Evolutionary conservation across 768 basidiomycete species (phyloP).

Genomic region (Hysterangium stoloniferum): DNA sequence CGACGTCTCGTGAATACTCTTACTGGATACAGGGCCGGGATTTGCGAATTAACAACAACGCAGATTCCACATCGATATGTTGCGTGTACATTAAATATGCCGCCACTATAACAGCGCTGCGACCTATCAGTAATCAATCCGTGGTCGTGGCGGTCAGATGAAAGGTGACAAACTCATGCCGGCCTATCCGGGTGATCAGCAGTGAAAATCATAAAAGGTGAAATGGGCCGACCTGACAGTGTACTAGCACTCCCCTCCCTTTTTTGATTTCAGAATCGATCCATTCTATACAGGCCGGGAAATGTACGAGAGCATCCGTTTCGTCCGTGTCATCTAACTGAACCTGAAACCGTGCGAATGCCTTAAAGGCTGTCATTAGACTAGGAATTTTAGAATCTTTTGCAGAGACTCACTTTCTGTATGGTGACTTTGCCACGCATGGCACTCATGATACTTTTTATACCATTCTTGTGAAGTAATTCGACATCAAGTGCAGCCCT

Average conservation of each 20-base stretch:
- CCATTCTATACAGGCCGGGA: constrained; percentile 75
- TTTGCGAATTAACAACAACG: constrained; percentile 59
- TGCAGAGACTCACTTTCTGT: constrained; percentile 41
- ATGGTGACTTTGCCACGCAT: constrained; percentile 65
- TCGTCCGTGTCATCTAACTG: constrained; percentile 69
- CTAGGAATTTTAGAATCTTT: neutral
- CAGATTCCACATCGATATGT: constrained; percentile 47
- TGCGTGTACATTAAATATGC: constrained; percentile 82
- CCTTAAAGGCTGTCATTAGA: constrained; percentile 34
- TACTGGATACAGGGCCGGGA: constrained; percentile 68
- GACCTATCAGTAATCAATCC: constrained; percentile 38
- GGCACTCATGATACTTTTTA: constrained; percentile 65
- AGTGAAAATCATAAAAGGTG: neutral
- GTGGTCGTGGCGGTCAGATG: neutral
- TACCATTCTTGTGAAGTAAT: constrained; percentile 58
- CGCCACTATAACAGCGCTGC: constrained; percentile 78
- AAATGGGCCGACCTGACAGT: constrained; percentile 47
- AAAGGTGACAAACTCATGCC: constrained; percentile 49
- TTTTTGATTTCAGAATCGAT: constrained; percentile 74
- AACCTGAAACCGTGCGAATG: constrained; percentile 73
- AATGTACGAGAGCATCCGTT: constrained; percentile 70
- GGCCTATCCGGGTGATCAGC: constrained; percentile 42
- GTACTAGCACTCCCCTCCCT: constrained; percentile 72
- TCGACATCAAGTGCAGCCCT: constrained; percentile 57
- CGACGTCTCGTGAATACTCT: constrained; percentile 26